phyloP scores from a whole-genome alignment of 495 filamentous ascomycete genomes.

The Cercophora sp. region DNA sequence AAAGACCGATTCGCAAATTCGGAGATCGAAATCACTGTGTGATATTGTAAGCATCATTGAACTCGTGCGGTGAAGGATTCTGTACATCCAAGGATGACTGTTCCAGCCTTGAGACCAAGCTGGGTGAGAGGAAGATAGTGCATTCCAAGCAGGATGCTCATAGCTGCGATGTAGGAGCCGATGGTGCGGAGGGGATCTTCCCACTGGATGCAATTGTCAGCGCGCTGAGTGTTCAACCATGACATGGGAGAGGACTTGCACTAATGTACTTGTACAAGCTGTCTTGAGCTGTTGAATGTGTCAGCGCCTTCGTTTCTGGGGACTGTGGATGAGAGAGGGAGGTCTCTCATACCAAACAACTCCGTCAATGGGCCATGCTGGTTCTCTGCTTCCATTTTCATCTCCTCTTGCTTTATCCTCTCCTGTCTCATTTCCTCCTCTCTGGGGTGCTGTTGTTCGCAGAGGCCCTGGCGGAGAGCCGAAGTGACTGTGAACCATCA shows the following conservation, averaged over 20 bases:
- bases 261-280: constrained; percentile 5
- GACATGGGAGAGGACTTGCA: neutral
- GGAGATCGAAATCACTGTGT: neutral
- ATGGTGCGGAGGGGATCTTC: neutral
- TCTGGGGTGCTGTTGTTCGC: too few species aligned
- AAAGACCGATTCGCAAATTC: neutral
- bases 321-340: neutral
- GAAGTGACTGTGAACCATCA: neutral
- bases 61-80: too few species aligned
- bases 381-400: too few species aligned
- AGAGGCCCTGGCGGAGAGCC: neutral
- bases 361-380: too few species aligned
- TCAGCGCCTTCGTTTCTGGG: neutral
- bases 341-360: neutral
- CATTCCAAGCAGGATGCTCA: neutral
- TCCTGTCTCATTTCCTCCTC: too few species aligned
- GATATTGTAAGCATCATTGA: neutral
- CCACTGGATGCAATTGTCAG: neutral
- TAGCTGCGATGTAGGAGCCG: neutral
- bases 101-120: neutral
- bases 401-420: too few species aligned
- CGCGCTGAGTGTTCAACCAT: too few species aligned
- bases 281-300: neutral
- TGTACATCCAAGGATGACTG: neutral
- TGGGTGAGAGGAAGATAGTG: neutral